Base-by-base conservation (phyloP, 164 flowering plant genomes). In the Umbellularia californica region DNA sequence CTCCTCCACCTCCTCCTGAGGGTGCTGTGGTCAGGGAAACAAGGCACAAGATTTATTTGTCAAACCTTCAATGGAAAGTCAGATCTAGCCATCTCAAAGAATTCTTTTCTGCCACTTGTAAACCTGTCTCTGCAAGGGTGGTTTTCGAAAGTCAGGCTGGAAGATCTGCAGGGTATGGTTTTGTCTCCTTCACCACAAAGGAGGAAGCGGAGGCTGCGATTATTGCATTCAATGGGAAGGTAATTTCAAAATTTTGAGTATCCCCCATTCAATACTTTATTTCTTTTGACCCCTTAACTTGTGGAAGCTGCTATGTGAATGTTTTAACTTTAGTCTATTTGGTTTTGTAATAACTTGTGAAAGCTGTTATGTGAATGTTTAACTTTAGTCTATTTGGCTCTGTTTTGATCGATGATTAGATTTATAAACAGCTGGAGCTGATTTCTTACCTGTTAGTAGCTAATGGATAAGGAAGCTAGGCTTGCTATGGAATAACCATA, bases 121-220 rank as follows among this genome's bases (percentile, higher is more conserved):
- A 85, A 66, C 95, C 90, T 7, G 84, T 88, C 65, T 87, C 97
- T 60, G 81, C 85, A 24, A 85, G 90, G 72, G 93, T 93, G 78
- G 88, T 93, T 28, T 95, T 95, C 75, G 88, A 87, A 47, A 79
- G 74, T 71, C 89, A 89, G 63, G 41, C 81, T 4, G 92, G 92
- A 80, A 85, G 83, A 81, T 86, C 99, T 79, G 87, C 88, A 77
- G 97, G 97, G 0, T 92, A 90, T 82, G 97, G 97, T 2, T 95
- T 95, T 81, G 95, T 90, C 47, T 88, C 97, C 19, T 95, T 87
- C 83, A 82, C 87, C 72, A 86, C 94, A 50, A 85, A 74, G 77
- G 97, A 92, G 84, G 97, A 95, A 85, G 93, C 94, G 60, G 93
- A 91, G 76, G 83, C 91, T 77, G 99, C 93, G 11, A 67, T 91